These are phyloP conservation scores for Phytophthora idaei DNA, from an alignment of 352 stramenopile species.

Conservation along the genomic window DNA sequence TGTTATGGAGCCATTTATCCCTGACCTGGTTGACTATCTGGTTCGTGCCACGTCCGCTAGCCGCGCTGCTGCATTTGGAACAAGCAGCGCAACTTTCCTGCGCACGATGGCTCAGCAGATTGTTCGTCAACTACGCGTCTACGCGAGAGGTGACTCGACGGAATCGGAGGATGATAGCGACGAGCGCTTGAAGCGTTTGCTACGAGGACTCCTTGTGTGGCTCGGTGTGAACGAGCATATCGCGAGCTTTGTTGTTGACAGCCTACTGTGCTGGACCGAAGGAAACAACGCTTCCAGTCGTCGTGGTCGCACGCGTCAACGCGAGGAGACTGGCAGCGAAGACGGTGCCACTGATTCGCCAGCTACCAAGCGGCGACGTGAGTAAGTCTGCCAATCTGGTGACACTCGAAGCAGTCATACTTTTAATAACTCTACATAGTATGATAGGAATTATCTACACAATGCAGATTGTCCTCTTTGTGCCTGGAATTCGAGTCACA, in stretches of 20 bases:
- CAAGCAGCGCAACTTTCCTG: constrained; percentile 55
- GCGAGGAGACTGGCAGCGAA: constrained; percentile 19
- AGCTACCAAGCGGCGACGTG: constrained; percentile 45
- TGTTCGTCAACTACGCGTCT: constrained; percentile 45
- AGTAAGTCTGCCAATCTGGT: constrained; percentile 8
- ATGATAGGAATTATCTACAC: constrained; percentile 32
- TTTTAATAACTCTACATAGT: constrained; percentile 19
- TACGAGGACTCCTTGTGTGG: constrained; percentile 43
- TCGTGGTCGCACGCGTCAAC: constrained; percentile 31
- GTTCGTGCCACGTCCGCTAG: constrained; percentile 69
- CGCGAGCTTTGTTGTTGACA: constrained; percentile 52
- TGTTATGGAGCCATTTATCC: constrained; percentile 59
- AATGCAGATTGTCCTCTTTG: constrained; percentile 9
- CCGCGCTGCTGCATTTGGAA: constrained; percentile 49
- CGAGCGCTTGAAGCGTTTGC: constrained; percentile 39
- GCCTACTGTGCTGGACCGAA: constrained; percentile 42
- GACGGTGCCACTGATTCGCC: constrained; percentile 5
- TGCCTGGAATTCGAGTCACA: no score
- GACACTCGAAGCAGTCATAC: neutral
- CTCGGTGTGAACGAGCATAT: constrained; percentile 51
- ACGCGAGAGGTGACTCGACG: constrained; percentile 38
- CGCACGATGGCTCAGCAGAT: constrained; percentile 59
- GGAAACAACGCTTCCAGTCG: constrained; percentile 11
- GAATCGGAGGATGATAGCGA: constrained; percentile 35
- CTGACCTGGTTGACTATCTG: constrained; percentile 60